Evolutionary conservation across 2,329 filamentous ascomycete genomes (phyloP), one percentile per base, ranked within the genome.

Genomic region (Colletotrichum chlorophyti): DNA sequence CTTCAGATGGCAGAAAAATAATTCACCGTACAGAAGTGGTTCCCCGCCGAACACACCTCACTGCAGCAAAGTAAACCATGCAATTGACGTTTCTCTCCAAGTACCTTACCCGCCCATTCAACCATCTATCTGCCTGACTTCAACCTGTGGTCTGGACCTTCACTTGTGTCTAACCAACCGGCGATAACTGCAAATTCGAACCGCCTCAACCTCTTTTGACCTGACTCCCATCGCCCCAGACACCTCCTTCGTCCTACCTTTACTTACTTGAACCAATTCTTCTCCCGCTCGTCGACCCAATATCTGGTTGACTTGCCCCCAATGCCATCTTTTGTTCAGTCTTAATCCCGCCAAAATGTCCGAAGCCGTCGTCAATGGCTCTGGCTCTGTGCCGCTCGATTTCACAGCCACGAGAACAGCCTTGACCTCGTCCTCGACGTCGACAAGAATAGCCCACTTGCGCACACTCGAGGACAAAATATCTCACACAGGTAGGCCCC

Each of bases 371-470:
- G 70, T 73, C 65, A 76, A 78, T 51, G 61, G 61, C 46, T 62
- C 61, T 41, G 67, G 69, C 46, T 65, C 71, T 62, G 68, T 72
- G 65, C 68, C 69, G 65, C 71, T 87, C 63, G 82, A 88, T 72
- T 72, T 84, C 64, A 71, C 72, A 51, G 73, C 77, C 59, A 76
- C 76, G 51, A 80, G 77, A 66, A 72, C 75, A 45, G 82, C 80
- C 48, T 73, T 90, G 60, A 77, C 79, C 48, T 87, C 86, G 37
- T 88, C 88, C 42, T 90, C 87, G 7, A 89, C 86, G 12, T 73
- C 76, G 29, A 66, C 73, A 17, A 82, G 88, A 43, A 82, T 84
- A 63, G 69, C 79, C 49, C 79, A 82, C 65, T 72, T 90, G 60
- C 80, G 80, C 59, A 66, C 68, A 34, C 74, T 90, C 40, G 80